Percentiles rank a stretch among this genome's conserved stretches.
Evolutionary conservation across 345 rosid species (phyloP).

Genomic region (Rubroshorea leprosula): DNA sequence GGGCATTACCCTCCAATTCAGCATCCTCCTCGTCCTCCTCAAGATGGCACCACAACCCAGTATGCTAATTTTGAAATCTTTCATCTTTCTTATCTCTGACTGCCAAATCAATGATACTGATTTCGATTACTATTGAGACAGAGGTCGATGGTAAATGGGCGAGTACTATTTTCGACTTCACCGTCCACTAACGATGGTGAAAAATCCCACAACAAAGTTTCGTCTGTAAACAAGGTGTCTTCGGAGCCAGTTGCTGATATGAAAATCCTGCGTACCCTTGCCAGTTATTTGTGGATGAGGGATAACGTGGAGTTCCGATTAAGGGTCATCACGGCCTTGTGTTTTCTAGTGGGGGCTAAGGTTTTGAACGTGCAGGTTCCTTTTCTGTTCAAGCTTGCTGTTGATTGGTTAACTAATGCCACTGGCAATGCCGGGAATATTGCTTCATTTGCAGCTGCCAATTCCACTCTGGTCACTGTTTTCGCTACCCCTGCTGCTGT

Average conservation of each 20-base stretch:
- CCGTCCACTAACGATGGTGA: constrained; percentile 26
- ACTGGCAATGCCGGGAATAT: constrained; percentile 47
- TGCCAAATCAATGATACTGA: neutral
- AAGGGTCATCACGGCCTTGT: constrained; percentile 76
- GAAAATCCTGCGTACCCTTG: constrained; percentile 76
- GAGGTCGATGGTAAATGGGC: constrained; percentile 29
- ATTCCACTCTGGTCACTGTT: constrained; percentile 51
- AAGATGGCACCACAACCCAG: constrained; percentile 8
- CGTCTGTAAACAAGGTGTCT: neutral
- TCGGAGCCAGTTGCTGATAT: constrained; percentile 39
- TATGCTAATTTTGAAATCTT: neutral
- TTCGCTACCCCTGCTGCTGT: constrained; percentile 88
- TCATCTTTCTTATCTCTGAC: neutral
- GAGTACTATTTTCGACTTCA: constrained; percentile 44
- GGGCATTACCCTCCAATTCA: constrained; percentile 32
- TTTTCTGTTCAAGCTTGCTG: constrained; percentile 86
- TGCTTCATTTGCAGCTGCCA: constrained; percentile 50
- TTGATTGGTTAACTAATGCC: constrained; percentile 78
- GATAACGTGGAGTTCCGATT: constrained; percentile 77
- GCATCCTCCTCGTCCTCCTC: constrained; percentile 25
- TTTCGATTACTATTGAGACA: constrained; percentile 15
- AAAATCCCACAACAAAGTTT: constrained; percentile 19
- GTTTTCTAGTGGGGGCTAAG: constrained; percentile 85
- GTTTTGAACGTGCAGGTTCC: constrained; percentile 92
- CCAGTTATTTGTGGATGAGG: constrained; percentile 81